phyloP scores from a whole-genome alignment of 768 basidiomycete species.

The Suillus occidentalis region DNA sequence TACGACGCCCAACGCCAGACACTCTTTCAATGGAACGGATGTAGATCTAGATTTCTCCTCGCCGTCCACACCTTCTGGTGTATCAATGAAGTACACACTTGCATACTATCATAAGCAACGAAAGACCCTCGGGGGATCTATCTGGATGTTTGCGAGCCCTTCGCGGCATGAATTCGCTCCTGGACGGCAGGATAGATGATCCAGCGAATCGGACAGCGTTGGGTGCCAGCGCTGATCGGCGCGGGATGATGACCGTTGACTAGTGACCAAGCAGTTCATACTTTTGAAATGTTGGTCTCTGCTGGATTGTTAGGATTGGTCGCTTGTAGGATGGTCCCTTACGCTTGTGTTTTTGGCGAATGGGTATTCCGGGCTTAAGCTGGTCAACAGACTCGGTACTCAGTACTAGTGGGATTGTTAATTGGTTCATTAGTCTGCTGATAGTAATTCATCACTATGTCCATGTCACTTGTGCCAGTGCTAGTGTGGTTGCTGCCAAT shows the following conservation, averaged over 20 bases:
- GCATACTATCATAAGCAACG: not conserved
- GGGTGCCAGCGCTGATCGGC: not conserved
- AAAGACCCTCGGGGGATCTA: not conserved
- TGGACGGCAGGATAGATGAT: not conserved
- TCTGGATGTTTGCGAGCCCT: not conserved
- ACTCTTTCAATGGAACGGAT: no score
- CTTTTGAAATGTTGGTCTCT: not conserved
- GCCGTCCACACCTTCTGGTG: no score
- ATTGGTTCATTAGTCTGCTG: not conserved
- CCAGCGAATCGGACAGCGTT: not conserved
- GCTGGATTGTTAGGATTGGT: conserved; percentile 6
- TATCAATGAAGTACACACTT: not conserved
- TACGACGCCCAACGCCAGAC: no score
- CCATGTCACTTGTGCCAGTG: no score
- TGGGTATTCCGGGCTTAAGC: not conserved
- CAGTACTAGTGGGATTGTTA: not conserved
- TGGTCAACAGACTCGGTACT: not conserved
- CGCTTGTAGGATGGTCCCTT: not conserved
- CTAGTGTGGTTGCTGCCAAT: not conserved
- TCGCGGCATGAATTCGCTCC: not conserved
- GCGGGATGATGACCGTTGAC: not conserved
- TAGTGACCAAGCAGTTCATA: conserved; percentile 4
- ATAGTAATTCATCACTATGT: not conserved
- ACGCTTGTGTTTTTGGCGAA: not conserved
- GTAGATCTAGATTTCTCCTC: no score